These are phyloP conservation scores for Artemisia tridentata DNA, from an alignment of 129 eudicot species.

Conservation along the genomic window DNA sequence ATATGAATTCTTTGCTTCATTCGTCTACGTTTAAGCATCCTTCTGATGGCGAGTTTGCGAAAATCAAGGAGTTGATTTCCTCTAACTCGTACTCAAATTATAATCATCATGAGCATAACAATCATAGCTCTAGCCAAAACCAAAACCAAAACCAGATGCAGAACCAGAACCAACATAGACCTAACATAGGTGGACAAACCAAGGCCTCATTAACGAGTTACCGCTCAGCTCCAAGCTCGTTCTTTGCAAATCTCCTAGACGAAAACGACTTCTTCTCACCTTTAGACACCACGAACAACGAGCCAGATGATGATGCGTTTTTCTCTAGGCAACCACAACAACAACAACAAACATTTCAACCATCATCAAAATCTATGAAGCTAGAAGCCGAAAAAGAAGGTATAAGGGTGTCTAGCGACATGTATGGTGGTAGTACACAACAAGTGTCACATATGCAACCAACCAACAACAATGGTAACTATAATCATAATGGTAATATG, in stretches of 20 bases:
- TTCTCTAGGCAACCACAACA: slow-evolving; percentile 19
- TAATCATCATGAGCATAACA: slow-evolving; percentile 15
- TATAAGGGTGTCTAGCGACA: slow-evolving; percentile 7
- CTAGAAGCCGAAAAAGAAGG: slow-evolving; percentile 25
- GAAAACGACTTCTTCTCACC: slow-evolving; percentile 25
- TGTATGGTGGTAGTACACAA: slow-evolving; percentile 2
- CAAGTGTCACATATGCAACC: slow-evolving; percentile 10
- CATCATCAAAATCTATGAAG: slow-evolving; percentile 13
- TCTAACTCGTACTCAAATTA: slow-evolving; percentile 36
- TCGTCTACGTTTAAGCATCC: slow-evolving; percentile 40
- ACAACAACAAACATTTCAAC: slow-evolving; percentile 5
- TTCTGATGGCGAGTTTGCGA: slow-evolving; percentile 35
- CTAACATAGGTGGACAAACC: slow-evolving; percentile 1
- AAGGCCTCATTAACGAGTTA: slow-evolving; percentile 36
- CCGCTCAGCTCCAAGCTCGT: slow-evolving; percentile 74
- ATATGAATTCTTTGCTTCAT: slow-evolving; percentile 39
- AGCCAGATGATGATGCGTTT: slow-evolving; percentile 20
- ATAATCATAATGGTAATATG: not conserved
- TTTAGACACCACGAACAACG: slow-evolving; percentile 13
- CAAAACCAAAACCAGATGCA: not conserved
- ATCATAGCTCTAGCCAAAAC: not conserved
- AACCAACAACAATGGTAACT: slow-evolving; percentile 1
- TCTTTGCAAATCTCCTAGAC: slow-evolving; percentile 46
- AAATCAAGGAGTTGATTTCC: slow-evolving; percentile 34
- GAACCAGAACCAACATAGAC: slow-evolving; percentile 14